Percentiles rank a stretch among this genome's conserved stretches.
phyloP scores from a whole-genome alignment of 2,329 filamentous ascomycete genomes.

The Colletotrichum sp. region DNA sequence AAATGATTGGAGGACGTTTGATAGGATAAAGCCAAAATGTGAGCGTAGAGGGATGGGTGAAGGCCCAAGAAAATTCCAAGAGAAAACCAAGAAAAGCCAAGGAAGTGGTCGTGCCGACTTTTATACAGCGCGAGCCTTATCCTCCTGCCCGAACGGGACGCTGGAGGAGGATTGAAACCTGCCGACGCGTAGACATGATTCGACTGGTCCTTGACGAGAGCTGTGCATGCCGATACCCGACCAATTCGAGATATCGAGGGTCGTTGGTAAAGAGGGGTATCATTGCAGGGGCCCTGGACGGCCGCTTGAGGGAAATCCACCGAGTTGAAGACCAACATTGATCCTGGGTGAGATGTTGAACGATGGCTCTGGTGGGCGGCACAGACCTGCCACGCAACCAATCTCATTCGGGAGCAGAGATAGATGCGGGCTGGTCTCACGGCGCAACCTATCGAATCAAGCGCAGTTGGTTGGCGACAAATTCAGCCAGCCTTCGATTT shows the following conservation, averaged over 20 bases:
- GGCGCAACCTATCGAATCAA: background rate
- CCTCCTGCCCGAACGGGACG: slow-evolving; percentile 16
- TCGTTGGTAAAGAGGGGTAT: background rate
- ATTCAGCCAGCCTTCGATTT: background rate
- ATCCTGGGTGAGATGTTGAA: background rate
- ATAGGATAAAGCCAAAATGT: background rate
- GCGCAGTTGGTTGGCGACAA: background rate
- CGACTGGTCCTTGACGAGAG: background rate
- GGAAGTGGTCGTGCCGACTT: slow-evolving; percentile 1
- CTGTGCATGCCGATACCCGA: slow-evolving; percentile 1
- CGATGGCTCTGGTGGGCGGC: background rate
- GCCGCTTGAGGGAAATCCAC: background rate
- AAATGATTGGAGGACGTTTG: background rate
- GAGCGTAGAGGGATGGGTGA: background rate
- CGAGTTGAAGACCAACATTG: background rate
- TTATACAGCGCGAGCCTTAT: slow-evolving; percentile 13
- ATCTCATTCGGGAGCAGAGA: background rate
- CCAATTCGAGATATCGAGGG: background rate
- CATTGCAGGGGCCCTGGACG: background rate
- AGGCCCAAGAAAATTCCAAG: slow-evolving; percentile 12
- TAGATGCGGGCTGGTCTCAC: background rate
- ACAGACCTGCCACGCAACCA: background rate
- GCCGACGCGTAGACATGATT: background rate
- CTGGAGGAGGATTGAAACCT: background rate
- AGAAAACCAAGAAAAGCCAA: slow-evolving; percentile 20